Conservation (phyloP, 768 basidiomycete genomes). For the Auriscalpium vulgare region DNA sequence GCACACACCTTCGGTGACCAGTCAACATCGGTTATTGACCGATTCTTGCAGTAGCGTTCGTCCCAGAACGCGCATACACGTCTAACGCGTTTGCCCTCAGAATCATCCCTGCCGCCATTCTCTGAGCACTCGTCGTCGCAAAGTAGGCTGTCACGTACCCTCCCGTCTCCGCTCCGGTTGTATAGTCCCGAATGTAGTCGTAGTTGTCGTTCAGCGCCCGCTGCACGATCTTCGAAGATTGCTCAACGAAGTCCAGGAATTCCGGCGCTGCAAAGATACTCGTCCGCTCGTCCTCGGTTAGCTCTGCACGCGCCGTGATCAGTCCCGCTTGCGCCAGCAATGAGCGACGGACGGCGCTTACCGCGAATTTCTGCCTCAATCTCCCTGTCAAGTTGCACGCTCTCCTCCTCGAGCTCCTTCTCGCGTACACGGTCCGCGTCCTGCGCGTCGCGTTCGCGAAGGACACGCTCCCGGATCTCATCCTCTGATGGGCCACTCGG, state of each 20-base stretch:
- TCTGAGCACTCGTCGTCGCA: neutral
- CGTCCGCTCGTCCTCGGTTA: slow-evolving; percentile 79
- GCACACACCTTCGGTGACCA: slow-evolving; percentile 89
- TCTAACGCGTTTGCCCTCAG: slow-evolving; percentile 84
- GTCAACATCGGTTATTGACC: slow-evolving; percentile 93
- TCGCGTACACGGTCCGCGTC: slow-evolving; percentile 63
- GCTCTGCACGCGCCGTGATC: slow-evolving; percentile 37
- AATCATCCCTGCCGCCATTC: slow-evolving; percentile 59
- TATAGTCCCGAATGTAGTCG: slow-evolving; percentile 96
- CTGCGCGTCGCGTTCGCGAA: slow-evolving; percentile 56
- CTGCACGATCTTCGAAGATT: slow-evolving; percentile 91
- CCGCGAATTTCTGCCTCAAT: slow-evolving; percentile 84
- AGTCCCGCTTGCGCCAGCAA: neutral
- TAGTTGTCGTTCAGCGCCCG: slow-evolving; percentile 92
- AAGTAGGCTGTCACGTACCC: slow-evolving; percentile 43
- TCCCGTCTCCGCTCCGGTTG: slow-evolving; percentile 78
- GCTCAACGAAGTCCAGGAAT: slow-evolving; percentile 90
- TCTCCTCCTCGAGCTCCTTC: slow-evolving; percentile 76
- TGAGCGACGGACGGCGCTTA: slow-evolving; percentile 16
- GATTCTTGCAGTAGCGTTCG: slow-evolving; percentile 83
- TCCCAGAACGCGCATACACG: slow-evolving; percentile 93
- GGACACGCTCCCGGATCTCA: slow-evolving; percentile 64
- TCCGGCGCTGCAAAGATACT: slow-evolving; percentile 83
- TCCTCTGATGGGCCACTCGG: slow-evolving; percentile 49
- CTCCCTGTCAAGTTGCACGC: slow-evolving; percentile 74